Percentiles rank a stretch among this genome's conserved stretches.
Evolutionary conservation across 257 asterid species (phyloP).

Genomic region (Solanum medicagineum): DNA sequence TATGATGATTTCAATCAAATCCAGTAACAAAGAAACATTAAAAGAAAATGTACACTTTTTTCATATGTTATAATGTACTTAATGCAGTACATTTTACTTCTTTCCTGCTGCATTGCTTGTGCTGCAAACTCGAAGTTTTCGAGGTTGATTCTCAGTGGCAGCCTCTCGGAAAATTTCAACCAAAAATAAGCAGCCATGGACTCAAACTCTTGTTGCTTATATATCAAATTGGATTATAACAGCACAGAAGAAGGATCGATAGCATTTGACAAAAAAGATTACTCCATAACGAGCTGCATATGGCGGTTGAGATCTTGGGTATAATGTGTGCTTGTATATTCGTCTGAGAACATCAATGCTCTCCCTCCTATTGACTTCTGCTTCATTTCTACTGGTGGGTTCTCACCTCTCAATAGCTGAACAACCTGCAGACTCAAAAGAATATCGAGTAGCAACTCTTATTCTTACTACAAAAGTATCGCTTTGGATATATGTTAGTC

Average conservation of each 20-base stretch:
- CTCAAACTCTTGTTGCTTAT: too few species aligned
- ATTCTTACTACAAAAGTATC: background rate
- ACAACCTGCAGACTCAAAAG: slow-evolving; percentile 36
- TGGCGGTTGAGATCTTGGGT: slow-evolving; percentile 75
- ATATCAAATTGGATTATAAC: too few species aligned
- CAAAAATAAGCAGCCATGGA: too few species aligned
- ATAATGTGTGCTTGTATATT: slow-evolving; percentile 55
- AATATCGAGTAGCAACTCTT: background rate
- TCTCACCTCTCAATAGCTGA: slow-evolving; percentile 61
- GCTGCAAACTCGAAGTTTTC: background rate
- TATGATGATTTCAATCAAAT: background rate
- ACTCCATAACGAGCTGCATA: slow-evolving; percentile 84
- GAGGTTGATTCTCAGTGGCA: background rate
- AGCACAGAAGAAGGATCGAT: too few species aligned
- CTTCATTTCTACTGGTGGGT: slow-evolving; percentile 35
- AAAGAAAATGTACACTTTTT: background rate
- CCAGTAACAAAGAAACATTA: background rate
- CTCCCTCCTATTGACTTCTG: slow-evolving; percentile 57
- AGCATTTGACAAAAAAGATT: background rate
- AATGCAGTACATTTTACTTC: background rate
- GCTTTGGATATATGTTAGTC: background rate
- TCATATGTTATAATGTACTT: background rate
- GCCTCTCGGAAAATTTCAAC: too few species aligned
- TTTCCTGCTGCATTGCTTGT: background rate
- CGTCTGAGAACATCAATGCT: slow-evolving; percentile 54